These are phyloP conservation scores for Panicum hallii DNA, from an alignment of 202 grass and related monocot species.

Conservation along the genomic window DNA sequence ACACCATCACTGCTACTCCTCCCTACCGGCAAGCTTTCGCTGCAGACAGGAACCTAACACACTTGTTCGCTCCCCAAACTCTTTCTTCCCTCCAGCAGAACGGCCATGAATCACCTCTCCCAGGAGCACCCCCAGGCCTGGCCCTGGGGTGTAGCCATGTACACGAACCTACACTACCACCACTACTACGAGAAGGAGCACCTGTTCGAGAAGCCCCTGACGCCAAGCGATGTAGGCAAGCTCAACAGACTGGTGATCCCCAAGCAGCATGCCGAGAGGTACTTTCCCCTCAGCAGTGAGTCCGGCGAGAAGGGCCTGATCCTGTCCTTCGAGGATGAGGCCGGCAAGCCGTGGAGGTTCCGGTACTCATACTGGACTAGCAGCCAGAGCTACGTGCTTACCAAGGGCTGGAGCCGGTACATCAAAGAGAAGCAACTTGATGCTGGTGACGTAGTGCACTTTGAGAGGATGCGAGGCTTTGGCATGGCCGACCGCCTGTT, in stretches of 20 bases:
- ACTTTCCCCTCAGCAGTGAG: conserved; percentile 68
- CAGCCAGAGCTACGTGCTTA: conserved; percentile 98
- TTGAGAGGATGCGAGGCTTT: conserved; percentile 65
- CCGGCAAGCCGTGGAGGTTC: conserved; percentile 82
- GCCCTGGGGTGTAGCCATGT: conserved; percentile 78
- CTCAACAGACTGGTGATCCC: conserved; percentile 92
- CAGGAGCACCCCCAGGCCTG: conserved; percentile 65
- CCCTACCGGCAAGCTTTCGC: conserved; percentile 47
- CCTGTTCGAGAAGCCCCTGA: conserved; percentile 85
- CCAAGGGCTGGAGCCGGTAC: conserved; percentile 96
- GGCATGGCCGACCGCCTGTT: conserved; percentile 65
- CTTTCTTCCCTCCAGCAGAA: conserved; percentile 46
- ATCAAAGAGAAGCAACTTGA: conserved; percentile 95
- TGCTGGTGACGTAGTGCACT: conserved; percentile 77
- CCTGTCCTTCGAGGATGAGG: conserved; percentile 87
- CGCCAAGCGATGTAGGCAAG: conserved; percentile 93
- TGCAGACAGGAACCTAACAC: conserved; percentile 45
- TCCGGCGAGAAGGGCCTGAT: conserved; percentile 77
- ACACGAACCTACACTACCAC: conserved; percentile 61
- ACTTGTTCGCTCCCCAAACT: conserved; percentile 8
- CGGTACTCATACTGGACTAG: conserved; percentile 97
- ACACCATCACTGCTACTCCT: conserved; percentile 52
- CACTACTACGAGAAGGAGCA: conserved; percentile 71
- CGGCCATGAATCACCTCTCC: conserved; percentile 68
- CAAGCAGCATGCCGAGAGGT: conserved; percentile 91